Evolutionary conservation across 805 yeast species (phyloP), one percentile per base, ranked within the genome.

Genomic region (Candida ulmi): DNA sequence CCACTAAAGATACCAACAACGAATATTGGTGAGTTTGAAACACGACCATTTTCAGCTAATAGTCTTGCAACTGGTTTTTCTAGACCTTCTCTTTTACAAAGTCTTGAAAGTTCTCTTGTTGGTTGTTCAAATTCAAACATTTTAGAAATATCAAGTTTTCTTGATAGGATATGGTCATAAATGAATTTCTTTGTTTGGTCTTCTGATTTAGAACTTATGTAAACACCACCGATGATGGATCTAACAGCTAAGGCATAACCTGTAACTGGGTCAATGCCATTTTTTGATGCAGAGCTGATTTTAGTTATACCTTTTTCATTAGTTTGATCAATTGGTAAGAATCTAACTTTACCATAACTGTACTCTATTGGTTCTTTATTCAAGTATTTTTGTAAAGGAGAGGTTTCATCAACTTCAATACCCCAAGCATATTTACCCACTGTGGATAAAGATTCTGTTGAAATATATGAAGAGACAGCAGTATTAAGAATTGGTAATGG

Each of bases 1-100:
- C 96, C 98, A 42, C 84, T 72, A 61, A 88, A 93, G 2, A 87
- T 93, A 37, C 96, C 98, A 26, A 91, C 95, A 12, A 91, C 83
- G 51, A 77, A 93, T 29, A 88, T 82, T 18, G 99, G 95, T 35
- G 84, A 78, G 42, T 76, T 73, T 3, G 96, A 78, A 53, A 72
- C 68, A 63, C 99, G 77, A 61, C 99, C 99, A 23, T 96, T 84
- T 64, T 93, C 99, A 26, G 95, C 90, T 40, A 93, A 67, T 43
- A 93, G 72, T 57, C 95, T 79, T 35, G 88, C 80, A 5, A 83
- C 74, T 23, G 97, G 96, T 17, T 76, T 73, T 37, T 74, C 74
- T 48, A 91, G 69, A 12, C 77, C 75, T 57, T 90, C 83, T 47
- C 90, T 78, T 40, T 77, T 80, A 55, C 96, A 80, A 36, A 93